Base-by-base conservation (phyloP, 495 filamentous ascomycete species). In the Niebla homalea region DNA sequence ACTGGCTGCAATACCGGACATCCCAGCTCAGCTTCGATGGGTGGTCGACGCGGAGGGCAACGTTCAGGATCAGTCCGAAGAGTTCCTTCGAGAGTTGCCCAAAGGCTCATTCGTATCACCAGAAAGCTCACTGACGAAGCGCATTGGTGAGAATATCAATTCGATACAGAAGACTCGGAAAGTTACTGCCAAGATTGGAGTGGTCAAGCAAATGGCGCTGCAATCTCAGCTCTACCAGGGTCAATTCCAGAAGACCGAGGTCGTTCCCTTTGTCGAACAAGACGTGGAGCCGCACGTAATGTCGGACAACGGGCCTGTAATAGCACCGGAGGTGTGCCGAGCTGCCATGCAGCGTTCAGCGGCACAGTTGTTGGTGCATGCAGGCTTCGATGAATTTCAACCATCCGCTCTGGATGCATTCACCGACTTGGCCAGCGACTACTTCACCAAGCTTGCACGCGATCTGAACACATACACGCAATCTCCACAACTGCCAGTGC, bases 141-240 rank as follows among this genome's bases (percentile, higher is more conserved):
- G 80, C 62, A 77, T 99, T 60, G 85, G 94, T 53, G 79, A 79
- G 46, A 99, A 99, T 57, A 84, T 97, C 70, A 77, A 78, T 36
- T 89, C 96, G 60, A 88, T 97, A 81, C 92, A 99, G 64, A 90
- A 96, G 51, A 97, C 92, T 0, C 74, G 93, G 57, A 97, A 96
- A 63, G 76, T 99, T 11, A 93, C 86, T 62, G 89, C 88, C 3
- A 97, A 97, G 65, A 89, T 97, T 60, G 81, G 86, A 25, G 84
- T 99, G 51, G 89, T 99, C 62, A 99, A 97, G 72, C 92, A 99
- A 70, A 99, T 99, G 92, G 93, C 97, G 63, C 72, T 95, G 26
- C 93, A 99, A 60, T 84, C 89, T 41, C 92, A 95, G 87, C 88
- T 94, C 71, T 98, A 97, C 62, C 81, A 87, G 59, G 97, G 96